A percentile compares a stretch with the other conserved stretches of the same genome.
These are phyloP conservation scores for Suhomyces bribrorum DNA, from an alignment of 1,139 yeast genomes.

Conservation along the genomic window DNA sequence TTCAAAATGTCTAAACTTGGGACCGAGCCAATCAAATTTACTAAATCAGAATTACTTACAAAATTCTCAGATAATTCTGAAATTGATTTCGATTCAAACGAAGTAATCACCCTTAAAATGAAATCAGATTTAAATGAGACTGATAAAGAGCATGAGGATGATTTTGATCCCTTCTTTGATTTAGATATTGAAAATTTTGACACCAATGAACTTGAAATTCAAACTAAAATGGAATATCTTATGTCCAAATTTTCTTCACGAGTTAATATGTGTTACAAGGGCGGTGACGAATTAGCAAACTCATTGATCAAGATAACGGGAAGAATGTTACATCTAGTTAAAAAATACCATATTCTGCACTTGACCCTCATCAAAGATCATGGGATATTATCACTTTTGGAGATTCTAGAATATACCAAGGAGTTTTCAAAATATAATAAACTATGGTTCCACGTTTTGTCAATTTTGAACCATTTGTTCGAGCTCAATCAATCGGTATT, in stretches of 20 bases:
- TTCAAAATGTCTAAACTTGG: slow-evolving; percentile 7
- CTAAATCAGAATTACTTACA: slow-evolving; percentile 32
- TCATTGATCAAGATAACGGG: slow-evolving; percentile 42
- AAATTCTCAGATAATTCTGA: slow-evolving; percentile 33
- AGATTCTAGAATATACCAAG: slow-evolving; percentile 39
- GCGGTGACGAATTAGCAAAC: slow-evolving; percentile 33
- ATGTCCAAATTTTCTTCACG: slow-evolving; percentile 36
- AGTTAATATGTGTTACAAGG: slow-evolving; percentile 33
- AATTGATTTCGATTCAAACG: slow-evolving; percentile 20
- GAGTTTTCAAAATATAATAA: slow-evolving; percentile 36
- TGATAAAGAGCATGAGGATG: slow-evolving; percentile 21
- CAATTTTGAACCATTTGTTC: slow-evolving; percentile 44
- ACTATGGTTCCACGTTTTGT: slow-evolving; percentile 43
- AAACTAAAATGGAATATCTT: slow-evolving; percentile 44
- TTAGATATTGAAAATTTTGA: slow-evolving; percentile 45
- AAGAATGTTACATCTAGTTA: slow-evolving; percentile 42
- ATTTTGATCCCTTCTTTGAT: slow-evolving; percentile 41
- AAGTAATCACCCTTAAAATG: slow-evolving; percentile 9
- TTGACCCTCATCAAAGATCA: slow-evolving; percentile 49
- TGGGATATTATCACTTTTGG: slow-evolving; percentile 51
- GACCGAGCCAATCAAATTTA: slow-evolving; percentile 6
- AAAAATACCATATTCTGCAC: slow-evolving; percentile 45
- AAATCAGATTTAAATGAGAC: slow-evolving; percentile 1
- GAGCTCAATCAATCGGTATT: slow-evolving; percentile 36
- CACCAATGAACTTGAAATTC: slow-evolving; percentile 46